Base-by-base conservation (phyloP, 1,139 yeast species). In the Geotrichum macrosporum region DNA sequence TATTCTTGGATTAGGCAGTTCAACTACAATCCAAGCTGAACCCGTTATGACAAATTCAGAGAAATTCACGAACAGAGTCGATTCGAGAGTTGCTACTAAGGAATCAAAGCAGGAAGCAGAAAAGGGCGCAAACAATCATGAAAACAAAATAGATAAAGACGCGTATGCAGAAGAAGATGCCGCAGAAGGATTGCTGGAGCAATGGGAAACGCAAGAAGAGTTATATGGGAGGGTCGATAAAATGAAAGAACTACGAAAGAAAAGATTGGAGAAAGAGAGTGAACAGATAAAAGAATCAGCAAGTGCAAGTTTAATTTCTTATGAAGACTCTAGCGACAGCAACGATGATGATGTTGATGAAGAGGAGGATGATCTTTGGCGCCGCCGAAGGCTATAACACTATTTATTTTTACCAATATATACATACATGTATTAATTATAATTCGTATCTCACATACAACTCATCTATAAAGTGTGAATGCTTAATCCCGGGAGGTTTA, bases 201-300 rank as follows among this genome's bases (percentile, higher is more conserved):
- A 30, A 72, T 83, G 35, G 72, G 88, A 56, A 75, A 76, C 50
- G 75, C 82, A 21, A 74, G 73, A 12, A 77, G 76, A 45, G 27
- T 24, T 47, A 3, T 42, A 47, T 13, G 44, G 30, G 16, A 24
- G 50, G 10, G 42, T 47, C 18, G 46, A 42, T n/a, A 39, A 35
- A 31, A 36, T 47, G 35, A 47, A 47, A 18, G 38, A 33, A 18
- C 33, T 47, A 10, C 74, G 75, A 43, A 73, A 81, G 0, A 72
- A 81, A 18, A 66, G 65, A 48, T 44, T 57, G 13, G 71, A 77
- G 8, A 67, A 81, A 34, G 68, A 70, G 12, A 65, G 84, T 49
- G 76, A 81, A 22, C 61, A 87, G 18, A 95, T 87, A 58, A 96
- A 89, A 61, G 95, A 95, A 3, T 84, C 96, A 0, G 95, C 94